Conservation (phyloP, 192 early-diverging fungal genomes). For the Coemansia sp. region DNA sequence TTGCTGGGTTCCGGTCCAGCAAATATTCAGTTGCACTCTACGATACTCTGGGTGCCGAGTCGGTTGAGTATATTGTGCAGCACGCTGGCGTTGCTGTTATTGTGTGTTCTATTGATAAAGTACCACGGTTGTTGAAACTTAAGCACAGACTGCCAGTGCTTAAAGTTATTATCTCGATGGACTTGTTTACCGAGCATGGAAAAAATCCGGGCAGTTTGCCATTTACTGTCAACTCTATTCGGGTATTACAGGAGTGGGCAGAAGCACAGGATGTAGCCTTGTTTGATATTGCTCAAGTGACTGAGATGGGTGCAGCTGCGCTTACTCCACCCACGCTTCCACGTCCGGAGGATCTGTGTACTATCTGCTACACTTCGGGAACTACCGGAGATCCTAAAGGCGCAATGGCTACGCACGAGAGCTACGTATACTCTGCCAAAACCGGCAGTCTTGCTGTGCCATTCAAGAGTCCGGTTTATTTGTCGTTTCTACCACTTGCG, state of each 20-base stretch:
- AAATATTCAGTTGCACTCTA: slow-evolving; percentile 76
- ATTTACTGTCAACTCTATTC: slow-evolving; percentile 36
- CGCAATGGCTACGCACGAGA: slow-evolving; percentile 73
- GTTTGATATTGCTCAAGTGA: slow-evolving; percentile 59
- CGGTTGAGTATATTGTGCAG: slow-evolving; percentile 79
- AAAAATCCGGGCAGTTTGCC: slow-evolving; percentile 29
- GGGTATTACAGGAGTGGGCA: slow-evolving; percentile 59
- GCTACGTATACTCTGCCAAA: slow-evolving; percentile 61
- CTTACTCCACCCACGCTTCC: slow-evolving; percentile 58
- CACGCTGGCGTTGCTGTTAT: slow-evolving; percentile 70
- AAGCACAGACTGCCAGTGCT: slow-evolving; percentile 60
- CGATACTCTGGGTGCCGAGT: slow-evolving; percentile 82
- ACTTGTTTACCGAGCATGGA: slow-evolving; percentile 54
- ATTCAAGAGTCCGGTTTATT: slow-evolving; percentile 9
- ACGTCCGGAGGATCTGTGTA: slow-evolving; percentile 64
- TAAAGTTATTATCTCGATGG: slow-evolving; percentile 77
- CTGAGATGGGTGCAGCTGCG: slow-evolving; percentile 58
- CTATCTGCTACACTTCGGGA: slow-evolving; percentile 80
- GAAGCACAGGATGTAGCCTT: slow-evolving; percentile 60
- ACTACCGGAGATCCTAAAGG: slow-evolving; percentile 83
- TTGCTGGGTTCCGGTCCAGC: slow-evolving; percentile 63
- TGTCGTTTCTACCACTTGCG: slow-evolving; percentile 90
- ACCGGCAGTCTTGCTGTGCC: slow-evolving; percentile 7
- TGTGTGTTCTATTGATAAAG: slow-evolving; percentile 62
- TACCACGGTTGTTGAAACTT: slow-evolving; percentile 60